Base-by-base conservation (phyloP, 306 rosid species). In the Vigna angularis region DNA sequence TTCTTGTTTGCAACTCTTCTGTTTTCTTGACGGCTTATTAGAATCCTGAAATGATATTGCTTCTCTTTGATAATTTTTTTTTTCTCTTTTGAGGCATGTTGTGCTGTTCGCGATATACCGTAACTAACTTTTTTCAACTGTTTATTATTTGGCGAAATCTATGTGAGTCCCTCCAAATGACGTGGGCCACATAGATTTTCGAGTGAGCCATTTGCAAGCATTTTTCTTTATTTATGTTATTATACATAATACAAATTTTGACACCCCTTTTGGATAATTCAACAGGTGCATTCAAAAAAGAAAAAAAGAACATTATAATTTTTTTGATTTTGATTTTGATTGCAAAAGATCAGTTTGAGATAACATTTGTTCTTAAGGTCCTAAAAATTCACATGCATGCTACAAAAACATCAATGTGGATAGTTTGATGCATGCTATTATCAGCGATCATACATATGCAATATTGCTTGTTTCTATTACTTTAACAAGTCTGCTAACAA, bases 1-100 rank as follows among this genome's bases (percentile, higher is more conserved):
- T 95, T 75, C 74, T 73, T 75, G 30, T 77, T 80, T 80, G 32
- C 26, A 15, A 40, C 26, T 36, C 79, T 65, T 67, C 34, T 75
- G 13, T 57, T 58, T 69, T 74, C 55, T 26, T 26, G 13, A 24
- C 50, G 47, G 51, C 49, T 34, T 34, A 34, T 81, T 83, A 9
- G 49, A 75, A 70, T 32, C 47, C 75, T 67, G 59, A 62, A 72
- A 30, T 79, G 65, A 68, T 58, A 62, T 44, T 51, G 45, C 22
- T 71, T 55, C 59, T 32, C 69, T 13, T 70, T 44, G n/a, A 48
- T 58, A 15, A 70, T 20, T 16, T 11, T 32, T 71, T 3, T 32
- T 26, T 3, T 26, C 28, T 26, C 59, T 20, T 42, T 40, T 9
- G 20, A 36, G 50, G 28, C 49, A 38, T 64, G 70, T 34, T 64